Evolutionary conservation across 2,329 filamentous ascomycete genomes (phyloP).

Genomic region (Diplodia intermedia): DNA sequence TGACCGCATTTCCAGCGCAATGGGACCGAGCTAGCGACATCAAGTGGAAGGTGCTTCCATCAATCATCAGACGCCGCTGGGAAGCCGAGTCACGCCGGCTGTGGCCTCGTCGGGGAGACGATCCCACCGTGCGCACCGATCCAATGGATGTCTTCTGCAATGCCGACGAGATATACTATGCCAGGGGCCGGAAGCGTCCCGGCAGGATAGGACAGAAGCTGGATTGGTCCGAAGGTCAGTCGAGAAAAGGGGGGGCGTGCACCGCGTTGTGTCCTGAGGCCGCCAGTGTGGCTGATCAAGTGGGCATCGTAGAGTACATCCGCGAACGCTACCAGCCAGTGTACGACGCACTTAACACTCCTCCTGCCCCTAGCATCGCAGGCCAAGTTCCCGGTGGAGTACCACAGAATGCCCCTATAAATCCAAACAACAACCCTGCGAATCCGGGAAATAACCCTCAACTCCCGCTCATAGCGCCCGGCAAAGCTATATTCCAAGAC

Average conservation of each 20-base stretch:
- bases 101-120: slow-evolving; percentile 4
- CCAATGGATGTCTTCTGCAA: slow-evolving; percentile 21
- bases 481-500: neutral
- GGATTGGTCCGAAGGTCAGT: slow-evolving; percentile 10
- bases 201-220: neutral
- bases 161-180: slow-evolving; percentile 20
- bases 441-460: no score
- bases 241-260: neutral
- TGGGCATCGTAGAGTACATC: neutral
- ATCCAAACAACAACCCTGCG: no score
- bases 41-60: slow-evolving; percentile 12
- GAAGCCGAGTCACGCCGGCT: slow-evolving; percentile 7
- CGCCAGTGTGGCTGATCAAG: neutral
- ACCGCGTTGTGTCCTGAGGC: neutral
- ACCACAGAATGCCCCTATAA: no score
- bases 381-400: no score
- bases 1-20: slow-evolving; percentile 8
- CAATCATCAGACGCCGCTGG: slow-evolving; percentile 19
- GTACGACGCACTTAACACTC: neutral
- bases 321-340: neutral
- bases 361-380: neutral
- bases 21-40: slow-evolving; percentile 8
- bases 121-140: neutral
- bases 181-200: neutral
- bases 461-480: neutral